phyloP scores from a whole-genome alignment of 495 filamentous ascomycete genomes.

The Tuber microsphaerosporum region DNA sequence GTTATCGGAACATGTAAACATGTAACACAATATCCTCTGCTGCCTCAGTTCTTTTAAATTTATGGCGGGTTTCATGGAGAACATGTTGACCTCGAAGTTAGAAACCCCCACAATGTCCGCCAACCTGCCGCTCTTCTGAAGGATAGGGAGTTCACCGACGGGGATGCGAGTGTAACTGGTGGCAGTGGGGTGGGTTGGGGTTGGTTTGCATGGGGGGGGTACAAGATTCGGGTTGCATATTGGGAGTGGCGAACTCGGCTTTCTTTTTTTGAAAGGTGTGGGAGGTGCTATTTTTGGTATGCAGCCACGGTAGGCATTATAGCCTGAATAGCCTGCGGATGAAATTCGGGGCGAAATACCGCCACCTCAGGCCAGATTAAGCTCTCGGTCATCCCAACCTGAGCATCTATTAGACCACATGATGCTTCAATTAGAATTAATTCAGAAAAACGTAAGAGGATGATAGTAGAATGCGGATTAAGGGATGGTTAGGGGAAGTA shows the following conservation, averaged over 20 bases:
- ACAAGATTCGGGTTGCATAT: not conserved
- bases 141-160: too few species aligned
- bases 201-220: not conserved
- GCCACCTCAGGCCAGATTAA: not conserved
- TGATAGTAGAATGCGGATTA: not conserved
- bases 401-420: not conserved
- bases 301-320: not conserved
- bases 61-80: not conserved
- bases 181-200: conserved; percentile 34
- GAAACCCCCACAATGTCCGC: too few species aligned
- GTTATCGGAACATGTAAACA: too few species aligned
- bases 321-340: not conserved
- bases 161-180: too few species aligned
- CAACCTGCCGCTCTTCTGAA: too few species aligned
- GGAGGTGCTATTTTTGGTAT: not conserved
- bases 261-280: not conserved
- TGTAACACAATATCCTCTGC: not conserved
- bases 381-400: not conserved
- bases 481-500: not conserved
- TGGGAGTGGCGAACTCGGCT: not conserved
- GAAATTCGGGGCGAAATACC: not conserved
- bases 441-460: not conserved
- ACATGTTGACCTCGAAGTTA: too few species aligned
- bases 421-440: not conserved
- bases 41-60: not conserved